Base-by-base conservation (phyloP, 768 basidiomycete genomes). In the Macrolepiota dolichaula region DNA sequence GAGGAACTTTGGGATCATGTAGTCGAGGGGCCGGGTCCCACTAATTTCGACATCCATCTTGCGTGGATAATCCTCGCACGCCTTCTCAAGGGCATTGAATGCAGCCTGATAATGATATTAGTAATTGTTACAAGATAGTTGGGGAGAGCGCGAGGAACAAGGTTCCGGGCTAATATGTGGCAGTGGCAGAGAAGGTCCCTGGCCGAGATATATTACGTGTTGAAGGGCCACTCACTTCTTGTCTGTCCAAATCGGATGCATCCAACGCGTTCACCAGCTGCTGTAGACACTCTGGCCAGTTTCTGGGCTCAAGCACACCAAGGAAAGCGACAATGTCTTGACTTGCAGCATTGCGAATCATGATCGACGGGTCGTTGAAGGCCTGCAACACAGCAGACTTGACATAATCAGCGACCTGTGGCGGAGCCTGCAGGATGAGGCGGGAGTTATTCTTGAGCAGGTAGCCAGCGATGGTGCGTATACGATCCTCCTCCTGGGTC, bases 1-100 rank as follows among this genome's bases (percentile, higher is more conserved):
- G 66, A 99, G 85, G 77, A 98, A 96, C 73, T 96, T 94, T 59
- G 95, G 95, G 67, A 98, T 90, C 88, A 99, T 94, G 72, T 86
- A 94, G 75, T 98, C 94, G 66, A 99, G 85, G 0, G 96, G 94
- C 53, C 94, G 84, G n/a, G 88, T 86, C 55, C 96, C 96, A 67
- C 88, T 88, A 69, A 98, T 92, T 64, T 96, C 91, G 64, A 98
- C 84, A 74, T 97, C 94, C 76, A 98, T 84, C 78, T 96, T 95
- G 65, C 92, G 85, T 17, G 97, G 96, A 65, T 93, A 96, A 71
- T 99, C 97, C 73, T 98, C 94, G 74, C 94, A 96, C 55, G 96
- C 91, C 73, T 97, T 97, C 74, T 93, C 91, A 37, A 98, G 82
- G 2, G 94, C 89, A 71, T 93, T 91, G 76, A 98, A 98, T 12